Base-by-base conservation (phyloP, 768 basidiomycete species). In the Agrocybe chaxingu region DNA sequence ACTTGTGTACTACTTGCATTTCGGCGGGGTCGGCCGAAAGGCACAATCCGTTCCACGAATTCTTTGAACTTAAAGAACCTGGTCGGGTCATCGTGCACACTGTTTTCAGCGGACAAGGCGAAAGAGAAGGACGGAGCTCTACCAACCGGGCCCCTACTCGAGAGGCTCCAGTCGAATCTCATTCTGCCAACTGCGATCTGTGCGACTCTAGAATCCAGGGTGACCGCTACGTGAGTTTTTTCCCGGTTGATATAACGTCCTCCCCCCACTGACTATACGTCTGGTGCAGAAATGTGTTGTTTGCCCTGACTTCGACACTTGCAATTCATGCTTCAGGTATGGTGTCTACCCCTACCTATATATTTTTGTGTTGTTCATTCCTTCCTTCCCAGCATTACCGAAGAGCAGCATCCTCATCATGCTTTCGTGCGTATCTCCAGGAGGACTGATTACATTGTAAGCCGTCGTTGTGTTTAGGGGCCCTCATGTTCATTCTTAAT, bases 271-370 rank as follows among this genome's bases (percentile, higher is more conserved):
- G 11, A 55, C 50, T 8, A 44, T 13, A n/a, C 34, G 19, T 29
- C 9, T 24, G 2, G 32, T 31, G 12, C 3, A 90, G 87, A 92
- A 91, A 85, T 92, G 89, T 59, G 51, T 84, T 7, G 63, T 70
- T 50, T 93, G 90, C 66, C 89, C 90, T n/a, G 89, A 94, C 61
- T 94, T 83, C 56, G 91, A 94, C 57, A 78, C 83, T 7, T 94
- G 92, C 60, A 61, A 66, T 11, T 66, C 73, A 11, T 94, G 92
- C 68, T 90, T 86, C 67, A 71, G 69, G 80, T 85, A 61, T 42
- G 24, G 70, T 57, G 4, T 35, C 10, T 40, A 13, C 7, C 6
- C 37, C 44, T 24, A 16, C 32, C 51, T 10, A 16, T n/a, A 34
- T 45, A 7, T 42, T 39, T 42, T 18, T 13, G 13, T 43, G 47